A percentile compares a stretch with the other conserved stretches of the same genome.
Conservation (phyloP, 2,329 filamentous ascomycete species). For the Microdochium trichocladiopsis region DNA sequence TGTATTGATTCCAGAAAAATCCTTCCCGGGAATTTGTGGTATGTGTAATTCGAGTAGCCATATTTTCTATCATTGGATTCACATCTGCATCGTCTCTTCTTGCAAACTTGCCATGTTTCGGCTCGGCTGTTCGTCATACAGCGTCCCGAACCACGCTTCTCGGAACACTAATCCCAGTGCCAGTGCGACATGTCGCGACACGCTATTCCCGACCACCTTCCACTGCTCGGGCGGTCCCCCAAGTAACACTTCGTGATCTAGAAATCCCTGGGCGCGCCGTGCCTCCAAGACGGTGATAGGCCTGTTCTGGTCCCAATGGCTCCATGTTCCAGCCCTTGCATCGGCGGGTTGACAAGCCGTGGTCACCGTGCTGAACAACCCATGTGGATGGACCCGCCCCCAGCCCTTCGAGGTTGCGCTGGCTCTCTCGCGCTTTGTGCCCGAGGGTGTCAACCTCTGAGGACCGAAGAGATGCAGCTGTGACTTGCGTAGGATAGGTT, state of each 20-base stretch:
- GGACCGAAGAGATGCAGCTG: slow-evolving; percentile 25
- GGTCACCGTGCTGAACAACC: slow-evolving; percentile 56
- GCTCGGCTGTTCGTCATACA: slow-evolving; percentile 19
- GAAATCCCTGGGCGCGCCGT: slow-evolving; percentile 62
- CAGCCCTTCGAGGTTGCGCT: slow-evolving; percentile 34
- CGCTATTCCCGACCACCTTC: slow-evolving; percentile 69
- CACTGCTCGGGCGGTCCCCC: slow-evolving; percentile 49
- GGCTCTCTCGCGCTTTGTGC: slow-evolving; percentile 2
- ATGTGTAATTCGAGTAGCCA: no score
- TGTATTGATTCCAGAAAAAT: no score
- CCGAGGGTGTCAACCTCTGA: neutral
- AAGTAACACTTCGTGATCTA: slow-evolving; percentile 63
- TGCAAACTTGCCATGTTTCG: no score
- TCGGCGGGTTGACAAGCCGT: slow-evolving; percentile 47
- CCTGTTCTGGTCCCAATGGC: slow-evolving; percentile 64
- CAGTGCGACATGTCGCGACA: slow-evolving; percentile 61
- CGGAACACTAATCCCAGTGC: slow-evolving; percentile 58
- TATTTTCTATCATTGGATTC: neutral
- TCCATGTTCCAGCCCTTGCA: slow-evolving; percentile 39
- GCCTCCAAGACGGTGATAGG: slow-evolving; percentile 59
- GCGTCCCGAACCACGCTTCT: slow-evolving; percentile 42
- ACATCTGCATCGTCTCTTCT: neutral
- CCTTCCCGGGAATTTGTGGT: no score
- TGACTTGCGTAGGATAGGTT: neutral
- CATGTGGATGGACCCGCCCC: slow-evolving; percentile 41